phyloP scores from a whole-genome alignment of 257 asterid genomes.

The Solanum corneliomulleri region DNA sequence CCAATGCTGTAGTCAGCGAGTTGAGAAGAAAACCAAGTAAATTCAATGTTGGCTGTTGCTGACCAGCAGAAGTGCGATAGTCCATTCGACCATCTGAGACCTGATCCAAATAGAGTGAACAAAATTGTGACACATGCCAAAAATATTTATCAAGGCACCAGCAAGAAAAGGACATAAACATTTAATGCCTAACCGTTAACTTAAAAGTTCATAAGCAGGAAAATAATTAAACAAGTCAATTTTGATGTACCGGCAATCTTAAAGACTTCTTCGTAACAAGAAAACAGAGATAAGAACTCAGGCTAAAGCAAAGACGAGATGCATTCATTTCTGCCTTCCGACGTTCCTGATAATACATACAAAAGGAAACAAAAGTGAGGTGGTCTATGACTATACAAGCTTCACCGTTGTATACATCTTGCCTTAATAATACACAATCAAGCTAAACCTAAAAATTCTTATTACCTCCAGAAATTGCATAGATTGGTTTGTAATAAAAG shows the following conservation, averaged over 20 bases:
- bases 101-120: conserved; percentile 25
- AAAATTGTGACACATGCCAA: not conserved
- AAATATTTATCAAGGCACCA: not conserved
- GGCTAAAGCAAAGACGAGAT: conserved; percentile 75
- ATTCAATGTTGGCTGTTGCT: conserved; percentile 64
- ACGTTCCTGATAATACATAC: conserved; percentile 31
- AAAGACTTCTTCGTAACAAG: conserved; percentile 68
- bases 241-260: conserved; percentile 57
- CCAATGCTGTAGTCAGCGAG: conserved; percentile 55
- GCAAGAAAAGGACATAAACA: not conserved
- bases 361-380: not conserved
- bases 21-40: conserved; percentile 52
- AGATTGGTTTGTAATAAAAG: conserved; percentile 37
- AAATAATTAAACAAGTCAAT: not conserved
- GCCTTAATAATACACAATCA: not conserved
- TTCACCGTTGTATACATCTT: not conserved
- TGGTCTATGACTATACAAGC: not conserved
- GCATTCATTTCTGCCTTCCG: conserved; percentile 61
- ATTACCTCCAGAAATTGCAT: conserved; percentile 53
- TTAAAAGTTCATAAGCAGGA: not conserved
- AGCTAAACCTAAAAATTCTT: not conserved
- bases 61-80: conserved; percentile 42
- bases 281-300: conserved; percentile 84
- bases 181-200: not conserved
- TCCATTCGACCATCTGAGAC: conserved; percentile 47